These are phyloP conservation scores for Priceomyces melissophilus DNA, from an alignment of 805 yeast genomes.

Conservation along the genomic window DNA sequence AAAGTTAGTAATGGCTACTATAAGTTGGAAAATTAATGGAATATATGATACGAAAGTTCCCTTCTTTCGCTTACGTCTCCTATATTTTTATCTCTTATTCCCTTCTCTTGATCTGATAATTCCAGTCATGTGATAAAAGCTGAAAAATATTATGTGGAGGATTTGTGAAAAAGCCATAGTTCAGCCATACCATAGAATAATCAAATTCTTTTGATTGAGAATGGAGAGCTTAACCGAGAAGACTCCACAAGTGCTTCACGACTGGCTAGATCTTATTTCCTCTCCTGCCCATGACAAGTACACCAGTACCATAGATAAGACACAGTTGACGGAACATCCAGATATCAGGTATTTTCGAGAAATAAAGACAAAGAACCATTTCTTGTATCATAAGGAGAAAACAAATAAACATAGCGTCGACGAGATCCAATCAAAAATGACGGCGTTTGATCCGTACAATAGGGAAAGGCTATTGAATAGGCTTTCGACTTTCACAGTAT, in stretches of 20 bases:
- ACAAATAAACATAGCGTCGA: constrained; percentile 10
- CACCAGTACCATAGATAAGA: constrained; percentile 1
- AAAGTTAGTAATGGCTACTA: too few species aligned
- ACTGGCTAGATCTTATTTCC: constrained; percentile 20
- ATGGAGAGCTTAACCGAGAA: constrained; percentile 7
- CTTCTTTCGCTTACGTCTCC: too few species aligned
- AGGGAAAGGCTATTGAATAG: constrained; percentile 34
- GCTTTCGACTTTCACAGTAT: constrained; percentile 39
- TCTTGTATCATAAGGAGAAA: constrained; percentile 32
- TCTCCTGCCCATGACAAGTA: constrained; percentile 12
- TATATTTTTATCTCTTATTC: not conserved
- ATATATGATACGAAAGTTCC: too few species aligned
- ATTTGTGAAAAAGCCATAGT: constrained; percentile 2
- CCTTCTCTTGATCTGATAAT: not conserved
- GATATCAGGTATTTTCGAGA: constrained; percentile 37
- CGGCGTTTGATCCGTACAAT: constrained; percentile 38
- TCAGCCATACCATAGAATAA: not conserved
- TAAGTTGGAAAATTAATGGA: too few species aligned
- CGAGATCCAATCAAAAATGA: constrained; percentile 11
- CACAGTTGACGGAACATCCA: constrained; percentile 22
- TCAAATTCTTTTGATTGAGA: constrained; percentile 9
- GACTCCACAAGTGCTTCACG: constrained; percentile 23
- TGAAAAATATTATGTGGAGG: not conserved
- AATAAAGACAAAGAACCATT: constrained; percentile 35
- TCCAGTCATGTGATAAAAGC: constrained; percentile 3